phyloP scores from a whole-genome alignment of 2,329 filamentous ascomycete genomes.

The Fusarium coffeatum region DNA sequence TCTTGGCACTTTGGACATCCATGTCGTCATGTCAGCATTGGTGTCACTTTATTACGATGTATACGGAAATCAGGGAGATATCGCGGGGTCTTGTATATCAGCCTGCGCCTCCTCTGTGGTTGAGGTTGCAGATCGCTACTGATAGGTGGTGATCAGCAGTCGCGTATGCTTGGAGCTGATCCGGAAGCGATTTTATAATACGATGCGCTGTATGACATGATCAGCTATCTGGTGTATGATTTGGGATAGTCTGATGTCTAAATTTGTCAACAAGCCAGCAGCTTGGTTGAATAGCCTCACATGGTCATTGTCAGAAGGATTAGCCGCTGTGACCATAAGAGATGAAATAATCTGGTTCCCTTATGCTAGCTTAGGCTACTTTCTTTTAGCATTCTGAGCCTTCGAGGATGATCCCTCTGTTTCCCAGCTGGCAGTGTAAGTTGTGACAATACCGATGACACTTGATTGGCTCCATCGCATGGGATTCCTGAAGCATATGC shows the following conservation, averaged over 20 bases:
- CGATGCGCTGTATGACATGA: constrained; percentile 66
- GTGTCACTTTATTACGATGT: constrained; percentile 30
- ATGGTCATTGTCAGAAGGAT: neutral
- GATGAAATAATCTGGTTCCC: fast-evolving
- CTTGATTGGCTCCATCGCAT: neutral
- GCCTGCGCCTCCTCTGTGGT: constrained; percentile 46
- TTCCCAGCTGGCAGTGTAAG: neutral
- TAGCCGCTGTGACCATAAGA: neutral
- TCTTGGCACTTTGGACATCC: neutral
- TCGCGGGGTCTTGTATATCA: neutral
- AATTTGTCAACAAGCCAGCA: constrained; percentile 67
- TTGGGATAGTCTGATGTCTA: constrained; percentile 42
- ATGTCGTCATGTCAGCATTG: constrained; percentile 18
- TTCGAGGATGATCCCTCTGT: neutral
- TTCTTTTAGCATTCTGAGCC: neutral
- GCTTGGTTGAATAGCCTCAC: neutral
- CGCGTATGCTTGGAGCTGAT: constrained; percentile 60
- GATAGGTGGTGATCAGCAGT: constrained; percentile 65
- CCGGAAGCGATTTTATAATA: constrained; percentile 72
- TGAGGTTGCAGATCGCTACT: constrained; percentile 68
- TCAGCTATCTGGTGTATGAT: neutral
- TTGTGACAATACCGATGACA: neutral
- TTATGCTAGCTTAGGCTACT: neutral
- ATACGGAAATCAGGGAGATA: constrained; percentile 35
- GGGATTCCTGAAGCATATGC: neutral